phyloP scores from a whole-genome alignment of 73 alveolate genomes.

The Paramecium pentaurelia region DNA sequence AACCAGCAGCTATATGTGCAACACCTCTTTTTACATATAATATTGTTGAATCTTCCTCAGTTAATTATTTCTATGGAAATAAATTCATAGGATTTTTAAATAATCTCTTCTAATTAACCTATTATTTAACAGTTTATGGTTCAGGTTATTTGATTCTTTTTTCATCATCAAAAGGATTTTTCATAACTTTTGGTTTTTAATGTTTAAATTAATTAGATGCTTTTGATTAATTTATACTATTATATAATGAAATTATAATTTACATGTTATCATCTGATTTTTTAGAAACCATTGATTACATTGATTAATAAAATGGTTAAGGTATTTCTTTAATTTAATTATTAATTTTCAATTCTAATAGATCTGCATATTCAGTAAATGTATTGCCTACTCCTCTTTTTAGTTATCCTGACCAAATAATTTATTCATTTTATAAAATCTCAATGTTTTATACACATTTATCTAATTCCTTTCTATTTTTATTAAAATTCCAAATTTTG shows the following conservation, averaged over 20 bases:
- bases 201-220: background rate
- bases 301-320: background rate
- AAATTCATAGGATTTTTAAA: background rate
- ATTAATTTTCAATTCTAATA: background rate
- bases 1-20: constrained; percentile 14
- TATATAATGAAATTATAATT: background rate
- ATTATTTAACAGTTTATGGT: background rate
- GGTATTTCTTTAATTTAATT: background rate
- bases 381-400: constrained; percentile 65
- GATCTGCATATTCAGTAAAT: constrained; percentile 58
- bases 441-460: constrained; percentile 64
- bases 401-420: constrained; percentile 46
- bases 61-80: background rate
- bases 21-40: background rate
- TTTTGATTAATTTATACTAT: background rate
- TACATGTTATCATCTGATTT: background rate
- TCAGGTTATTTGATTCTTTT: background rate
- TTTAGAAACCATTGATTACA: constrained; percentile 2
- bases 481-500: constrained; percentile 72
- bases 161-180: constrained; percentile 26
- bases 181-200: background rate
- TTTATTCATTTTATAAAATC: constrained; percentile 33
- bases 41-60: background rate
- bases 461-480: constrained; percentile 59
- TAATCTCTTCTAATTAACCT: background rate